These are phyloP conservation scores for Botryotinia narcissicola DNA, from an alignment of 2,329 filamentous ascomycete genomes.

Conservation along the genomic window DNA sequence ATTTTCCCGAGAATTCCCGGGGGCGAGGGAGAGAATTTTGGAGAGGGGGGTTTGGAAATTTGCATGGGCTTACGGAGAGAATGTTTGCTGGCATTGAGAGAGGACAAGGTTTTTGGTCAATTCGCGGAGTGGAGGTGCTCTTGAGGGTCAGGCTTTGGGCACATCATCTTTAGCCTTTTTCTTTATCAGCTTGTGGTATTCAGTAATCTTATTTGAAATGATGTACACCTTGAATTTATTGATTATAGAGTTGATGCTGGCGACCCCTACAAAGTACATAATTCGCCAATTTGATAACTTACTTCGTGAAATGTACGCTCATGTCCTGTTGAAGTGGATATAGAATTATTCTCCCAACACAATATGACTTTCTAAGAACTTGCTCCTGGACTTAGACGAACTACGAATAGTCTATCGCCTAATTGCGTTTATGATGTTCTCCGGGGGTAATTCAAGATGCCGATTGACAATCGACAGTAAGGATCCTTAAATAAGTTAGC, in stretches of 20 bases:
- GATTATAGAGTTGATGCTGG: neutral
- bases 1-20: constrained; percentile 7
- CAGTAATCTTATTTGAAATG: neutral
- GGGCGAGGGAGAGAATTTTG: neutral
- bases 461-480: neutral
- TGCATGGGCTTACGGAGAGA: constrained; percentile 6
- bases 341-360: neutral
- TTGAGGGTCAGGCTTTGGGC: neutral
- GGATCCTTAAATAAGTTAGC: neutral
- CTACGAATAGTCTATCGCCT: neutral
- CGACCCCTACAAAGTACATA: neutral
- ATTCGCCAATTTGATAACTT: neutral
- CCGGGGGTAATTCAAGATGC: no score
- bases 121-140: constrained; percentile 3
- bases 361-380: neutral
- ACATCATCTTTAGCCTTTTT: neutral
- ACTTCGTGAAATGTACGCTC: neutral
- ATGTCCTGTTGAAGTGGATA: neutral
- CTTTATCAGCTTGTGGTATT: neutral
- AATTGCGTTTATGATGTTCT: neutral
- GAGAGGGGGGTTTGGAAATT: neutral
- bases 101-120: neutral
- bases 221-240: neutral
- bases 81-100: neutral
- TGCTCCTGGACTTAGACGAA: neutral